Conservation (phyloP, 2,329 filamentous ascomycete species). For the Epichloe festucae region DNA sequence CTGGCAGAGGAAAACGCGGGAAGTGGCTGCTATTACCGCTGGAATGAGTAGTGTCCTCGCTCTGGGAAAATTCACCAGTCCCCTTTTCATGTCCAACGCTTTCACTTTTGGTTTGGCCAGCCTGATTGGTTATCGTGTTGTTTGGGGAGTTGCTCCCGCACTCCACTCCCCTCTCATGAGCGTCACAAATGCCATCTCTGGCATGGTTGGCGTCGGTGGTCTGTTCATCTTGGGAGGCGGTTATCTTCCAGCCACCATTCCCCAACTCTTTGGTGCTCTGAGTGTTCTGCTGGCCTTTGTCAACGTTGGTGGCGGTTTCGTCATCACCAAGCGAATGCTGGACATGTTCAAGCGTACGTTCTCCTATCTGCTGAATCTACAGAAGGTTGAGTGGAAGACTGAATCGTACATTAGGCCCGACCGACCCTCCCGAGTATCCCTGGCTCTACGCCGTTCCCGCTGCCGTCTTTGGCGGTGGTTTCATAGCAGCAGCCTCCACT, state of each 20-base stretch:
- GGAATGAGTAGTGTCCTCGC: constrained; percentile 66
- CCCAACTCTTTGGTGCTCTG: constrained; percentile 62
- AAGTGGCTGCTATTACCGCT: constrained; percentile 61
- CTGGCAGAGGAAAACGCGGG: constrained; percentile 65
- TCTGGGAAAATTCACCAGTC: constrained; percentile 68
- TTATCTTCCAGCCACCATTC: constrained; percentile 62
- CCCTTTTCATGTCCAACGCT: constrained; percentile 76
- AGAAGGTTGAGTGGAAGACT: constrained; percentile 7
- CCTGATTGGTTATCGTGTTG: constrained; percentile 74
- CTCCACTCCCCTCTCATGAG: constrained; percentile 85
- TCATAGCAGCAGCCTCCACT: constrained; percentile 64
- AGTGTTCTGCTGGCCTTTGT: constrained; percentile 80
- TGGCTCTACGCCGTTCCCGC: constrained; percentile 77
- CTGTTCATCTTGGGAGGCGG: constrained; percentile 83
- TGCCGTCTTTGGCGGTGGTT: constrained; percentile 66
- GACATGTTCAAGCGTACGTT: constrained; percentile 70
- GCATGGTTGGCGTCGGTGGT: constrained; percentile 81
- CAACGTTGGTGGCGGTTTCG: constrained; percentile 79
- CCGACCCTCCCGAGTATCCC: constrained; percentile 76
- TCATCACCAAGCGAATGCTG: constrained; percentile 86
- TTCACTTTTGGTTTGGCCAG: constrained; percentile 78
- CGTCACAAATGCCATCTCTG: constrained; percentile 85
- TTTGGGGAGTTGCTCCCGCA: constrained; percentile 76
- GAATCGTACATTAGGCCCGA: constrained; percentile 39
- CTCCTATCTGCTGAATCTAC: no score